Conservation (phyloP, 768 basidiomycete genomes). For the Boletus rex-veris region DNA sequence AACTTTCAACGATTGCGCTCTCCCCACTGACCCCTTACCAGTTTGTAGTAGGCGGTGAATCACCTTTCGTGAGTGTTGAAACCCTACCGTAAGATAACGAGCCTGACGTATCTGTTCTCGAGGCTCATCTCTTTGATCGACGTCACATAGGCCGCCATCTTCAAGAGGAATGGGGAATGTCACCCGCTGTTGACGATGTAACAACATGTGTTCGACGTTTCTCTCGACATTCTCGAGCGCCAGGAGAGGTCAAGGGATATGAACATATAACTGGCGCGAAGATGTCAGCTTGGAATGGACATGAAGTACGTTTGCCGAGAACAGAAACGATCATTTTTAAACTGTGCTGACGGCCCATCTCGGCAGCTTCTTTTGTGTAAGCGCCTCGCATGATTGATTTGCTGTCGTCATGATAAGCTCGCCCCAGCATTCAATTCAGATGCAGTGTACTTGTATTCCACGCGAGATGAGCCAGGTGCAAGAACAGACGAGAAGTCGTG, state of each 20-base stretch:
- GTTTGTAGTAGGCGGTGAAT: conserved; percentile 81
- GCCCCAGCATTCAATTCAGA: conserved; percentile 67
- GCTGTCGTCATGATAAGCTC: conserved; percentile 3
- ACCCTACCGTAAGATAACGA: background rate
- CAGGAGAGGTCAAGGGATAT: conserved; percentile 34
- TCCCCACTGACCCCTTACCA: conserved; percentile 81
- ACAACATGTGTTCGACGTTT: conserved; percentile 83
- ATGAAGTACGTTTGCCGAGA: conserved; percentile 52
- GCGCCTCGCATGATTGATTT: conserved; percentile 23
- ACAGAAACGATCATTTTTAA: background rate
- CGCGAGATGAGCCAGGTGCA: conserved; percentile 52
- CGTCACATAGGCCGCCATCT: conserved; percentile 63
- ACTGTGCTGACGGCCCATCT: conserved; percentile 11
- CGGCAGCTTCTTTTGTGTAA: conserved; percentile 61
- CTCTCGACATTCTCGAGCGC: conserved; percentile 45
- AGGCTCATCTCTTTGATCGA: conserved; percentile 65
- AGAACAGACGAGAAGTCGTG: conserved; percentile 19
- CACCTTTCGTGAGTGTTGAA: conserved; percentile 57
- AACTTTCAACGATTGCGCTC: conserved; percentile 69
- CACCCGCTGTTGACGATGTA: conserved; percentile 44
- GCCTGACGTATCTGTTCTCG: conserved; percentile 1
- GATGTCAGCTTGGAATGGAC: conserved; percentile 66
- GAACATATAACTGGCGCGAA: conserved; percentile 78
- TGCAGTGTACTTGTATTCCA: conserved; percentile 71
- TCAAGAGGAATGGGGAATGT: conserved; percentile 66